Percentiles rank a stretch among this genome's conserved stretches.
Conservation (phyloP, 495 filamentous ascomycete species). For the Penicillium turbatum region DNA sequence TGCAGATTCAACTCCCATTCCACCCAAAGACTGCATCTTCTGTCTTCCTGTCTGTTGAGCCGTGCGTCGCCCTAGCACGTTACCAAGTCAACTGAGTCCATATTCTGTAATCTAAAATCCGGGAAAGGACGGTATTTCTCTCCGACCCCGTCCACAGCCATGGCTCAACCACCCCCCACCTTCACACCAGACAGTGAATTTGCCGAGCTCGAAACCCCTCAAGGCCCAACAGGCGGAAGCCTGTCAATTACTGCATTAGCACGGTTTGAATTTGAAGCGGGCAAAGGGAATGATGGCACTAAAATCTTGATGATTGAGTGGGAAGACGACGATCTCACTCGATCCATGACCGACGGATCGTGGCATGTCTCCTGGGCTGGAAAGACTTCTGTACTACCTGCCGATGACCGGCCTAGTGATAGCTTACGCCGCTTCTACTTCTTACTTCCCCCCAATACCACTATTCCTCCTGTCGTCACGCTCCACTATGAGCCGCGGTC, state of each 20-base stretch:
- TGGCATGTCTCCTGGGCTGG: conserved; percentile 79
- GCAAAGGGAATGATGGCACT: conserved; percentile 71
- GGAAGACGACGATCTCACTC: conserved; percentile 54
- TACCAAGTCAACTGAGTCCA: not conserved
- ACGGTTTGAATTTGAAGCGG: conserved; percentile 81
- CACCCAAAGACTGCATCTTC: not conserved
- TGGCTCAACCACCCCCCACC: conserved; percentile 22
- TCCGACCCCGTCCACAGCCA: not conserved
- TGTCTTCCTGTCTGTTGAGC: not conserved
- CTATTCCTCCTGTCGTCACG: conserved; percentile 64
- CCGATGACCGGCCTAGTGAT: conserved; percentile 54
- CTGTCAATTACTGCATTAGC: conserved; percentile 55
- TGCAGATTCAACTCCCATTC: not conserved
- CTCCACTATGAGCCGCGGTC: conserved; percentile 48
- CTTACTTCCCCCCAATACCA: conserved; percentile 60
- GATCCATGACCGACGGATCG: conserved; percentile 30
- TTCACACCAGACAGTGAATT: conserved; percentile 40
- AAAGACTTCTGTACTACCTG: conserved; percentile 61
- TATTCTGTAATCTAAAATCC: not conserved
- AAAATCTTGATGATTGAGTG: conserved; percentile 85
- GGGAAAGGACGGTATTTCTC: not conserved
- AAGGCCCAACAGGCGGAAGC: conserved; percentile 12
- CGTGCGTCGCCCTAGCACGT: not conserved
- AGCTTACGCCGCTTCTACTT: conserved; percentile 66
- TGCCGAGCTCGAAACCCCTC: conserved; percentile 32